Evolutionary conservation across 805 yeast genomes (phyloP), one percentile per base, ranked within the genome.

Genomic region (Teunomyces kruisii): DNA sequence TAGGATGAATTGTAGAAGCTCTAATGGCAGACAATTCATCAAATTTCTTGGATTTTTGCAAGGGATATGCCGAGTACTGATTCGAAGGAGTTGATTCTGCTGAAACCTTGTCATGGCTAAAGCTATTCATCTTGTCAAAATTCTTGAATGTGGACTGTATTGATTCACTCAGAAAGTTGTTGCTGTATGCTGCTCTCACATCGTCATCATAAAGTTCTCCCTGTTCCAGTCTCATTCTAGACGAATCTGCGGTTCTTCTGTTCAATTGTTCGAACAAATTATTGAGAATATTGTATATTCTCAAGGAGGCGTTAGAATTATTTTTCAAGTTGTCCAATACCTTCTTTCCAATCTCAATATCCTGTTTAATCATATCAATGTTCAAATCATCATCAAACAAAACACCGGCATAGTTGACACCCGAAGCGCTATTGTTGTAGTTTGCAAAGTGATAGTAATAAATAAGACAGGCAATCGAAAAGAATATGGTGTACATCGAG

Each of bases 401-500:
- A 5, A 72, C 72, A 2, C 76, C 77, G 1, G 71, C 77, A 47
- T 71, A 71, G 48, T 72, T 72, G 16, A 61, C 65, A 7, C 74
- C 74, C 27, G 52, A 52, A 6, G 54, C 49, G 13, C 17, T 51
- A 43, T 63, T 64, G 43, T 52, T 53, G 50, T 64, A 64, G 44
- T 64, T 63, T 9, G 75, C 75, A 59, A 67, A 71, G 62, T 87
- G 92, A 45, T 80, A 85, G 59, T 89, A 88, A 57, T 84, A 88
- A 13, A 88, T 86, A 54, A 89, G 71, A 57, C 96, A 86, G 0
- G 96, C 95, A 48, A 89, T 89, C 2, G 95, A 83, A 65, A 88
- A 88, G 61, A 89, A 90, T 4, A 90, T 84, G 0, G 96, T 88
- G 62, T 90, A 90, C 58, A 87, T 86, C 6, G 94, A 83, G 59